These are phyloP conservation scores for Penicillium sclerotiorum DNA, from an alignment of 2,329 filamentous ascomycete genomes.

Conservation along the genomic window DNA sequence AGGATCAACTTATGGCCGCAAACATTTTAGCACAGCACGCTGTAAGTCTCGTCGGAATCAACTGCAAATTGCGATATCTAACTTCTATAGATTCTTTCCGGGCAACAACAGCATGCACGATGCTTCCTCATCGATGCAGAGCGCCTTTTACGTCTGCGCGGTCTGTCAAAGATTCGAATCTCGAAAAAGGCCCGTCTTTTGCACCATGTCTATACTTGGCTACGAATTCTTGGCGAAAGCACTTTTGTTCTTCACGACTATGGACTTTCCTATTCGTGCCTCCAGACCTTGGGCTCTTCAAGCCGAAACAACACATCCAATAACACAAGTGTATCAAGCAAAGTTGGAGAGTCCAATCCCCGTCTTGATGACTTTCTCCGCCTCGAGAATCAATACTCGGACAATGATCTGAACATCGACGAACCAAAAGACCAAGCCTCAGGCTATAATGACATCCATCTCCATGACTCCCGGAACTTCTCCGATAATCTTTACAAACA, in stretches of 20 bases:
- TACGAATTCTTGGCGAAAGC: constrained; percentile 40
- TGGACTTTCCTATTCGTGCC: constrained; percentile 22
- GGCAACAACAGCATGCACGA: constrained; percentile 36
- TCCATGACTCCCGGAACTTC: constrained; percentile 38
- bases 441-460: constrained; percentile 44
- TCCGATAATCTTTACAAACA: constrained; percentile 42
- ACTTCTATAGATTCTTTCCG: constrained; percentile 27
- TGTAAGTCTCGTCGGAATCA: constrained; percentile 18
- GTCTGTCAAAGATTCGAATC: constrained; percentile 37
- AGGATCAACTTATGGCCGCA: constrained; percentile 42
- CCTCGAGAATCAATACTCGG: constrained; percentile 35
- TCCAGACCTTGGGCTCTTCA: constrained; percentile 22
- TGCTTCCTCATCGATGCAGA: constrained; percentile 44
- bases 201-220: constrained; percentile 45
- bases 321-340: constrained; percentile 4
- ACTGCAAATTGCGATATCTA: neutral
- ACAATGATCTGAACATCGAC: constrained; percentile 44
- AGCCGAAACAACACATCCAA: constrained; percentile 7
- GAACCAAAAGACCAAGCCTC: constrained; percentile 38
- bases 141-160: constrained; percentile 38
- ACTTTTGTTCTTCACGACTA: constrained; percentile 37
- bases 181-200: constrained; percentile 42
- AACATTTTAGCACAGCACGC: constrained; percentile 37
- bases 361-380: constrained; percentile 46
- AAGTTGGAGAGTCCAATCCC: constrained; percentile 18